A percentile compares a stretch with the other conserved stretches of the same genome.
phyloP scores from a whole-genome alignment of 768 basidiomycete species.

The Tricholoma bakamatsutake region DNA sequence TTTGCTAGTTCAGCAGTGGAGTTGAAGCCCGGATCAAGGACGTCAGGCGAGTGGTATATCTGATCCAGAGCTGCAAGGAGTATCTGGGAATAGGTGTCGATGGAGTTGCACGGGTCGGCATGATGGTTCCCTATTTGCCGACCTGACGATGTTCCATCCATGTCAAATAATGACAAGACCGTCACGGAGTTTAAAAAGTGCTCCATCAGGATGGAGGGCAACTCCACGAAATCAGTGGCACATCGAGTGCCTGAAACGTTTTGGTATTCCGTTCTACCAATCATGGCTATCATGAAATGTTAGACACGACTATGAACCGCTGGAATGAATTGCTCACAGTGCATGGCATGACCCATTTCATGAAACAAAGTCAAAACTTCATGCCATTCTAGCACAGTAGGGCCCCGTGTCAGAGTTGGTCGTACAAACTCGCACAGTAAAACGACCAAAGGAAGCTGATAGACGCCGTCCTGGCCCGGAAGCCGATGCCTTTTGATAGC shows the following conservation, averaged over 20 bases:
- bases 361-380: slow-evolving; percentile 95
- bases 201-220: slow-evolving; percentile 98
- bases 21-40: slow-evolving; percentile 53
- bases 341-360: slow-evolving; percentile 99
- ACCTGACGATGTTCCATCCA: slow-evolving; percentile 37
- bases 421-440: slow-evolving; percentile 81
- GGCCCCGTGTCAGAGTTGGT: slow-evolving; percentile 52
- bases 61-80: slow-evolving; percentile 88
- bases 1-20: slow-evolving; percentile 62
- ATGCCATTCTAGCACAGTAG: slow-evolving; percentile 82
- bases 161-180: slow-evolving; percentile 76
- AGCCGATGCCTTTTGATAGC: slow-evolving; percentile 52
- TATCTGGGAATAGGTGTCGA: slow-evolving; percentile 91
- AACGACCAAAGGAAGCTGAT: slow-evolving; percentile 89
- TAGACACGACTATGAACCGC: not conserved
- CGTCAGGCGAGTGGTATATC: slow-evolving; percentile 73
- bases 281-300: slow-evolving; percentile 67
- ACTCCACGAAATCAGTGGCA: slow-evolving; percentile 96
- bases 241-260: slow-evolving; percentile 97
- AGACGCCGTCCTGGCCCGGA: slow-evolving; percentile 60
- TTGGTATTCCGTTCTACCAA: slow-evolving; percentile 94
- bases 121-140: slow-evolving; percentile 59
- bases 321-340: slow-evolving; percentile 60
- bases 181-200: slow-evolving; percentile 84
- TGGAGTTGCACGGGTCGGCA: slow-evolving; percentile 69